phyloP scores from a whole-genome alignment of 2,329 filamentous ascomycete species.

The Zalaria obscura region DNA sequence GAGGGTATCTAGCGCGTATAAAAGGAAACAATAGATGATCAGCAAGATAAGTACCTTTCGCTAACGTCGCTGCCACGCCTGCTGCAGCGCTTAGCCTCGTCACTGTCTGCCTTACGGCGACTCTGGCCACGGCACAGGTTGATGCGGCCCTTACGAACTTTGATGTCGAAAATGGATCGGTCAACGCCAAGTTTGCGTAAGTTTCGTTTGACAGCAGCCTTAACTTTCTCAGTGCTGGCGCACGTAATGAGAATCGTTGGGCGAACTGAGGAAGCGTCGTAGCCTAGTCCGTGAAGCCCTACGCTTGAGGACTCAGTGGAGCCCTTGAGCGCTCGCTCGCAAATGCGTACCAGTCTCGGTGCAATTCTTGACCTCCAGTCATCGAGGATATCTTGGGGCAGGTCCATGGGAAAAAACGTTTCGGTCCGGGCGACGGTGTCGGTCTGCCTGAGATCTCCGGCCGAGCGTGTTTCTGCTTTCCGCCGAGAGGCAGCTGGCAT shows the following conservation, averaged over 20 bases:
- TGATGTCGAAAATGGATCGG: slow-evolving; percentile 47
- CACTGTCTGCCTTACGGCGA: slow-evolving; percentile 1
- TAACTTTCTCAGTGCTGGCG: slow-evolving; percentile 59
- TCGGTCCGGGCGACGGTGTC: background rate
- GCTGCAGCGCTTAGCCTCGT: slow-evolving; percentile 15
- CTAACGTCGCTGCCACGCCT: slow-evolving; percentile 1
- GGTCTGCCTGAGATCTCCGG: too few species aligned
- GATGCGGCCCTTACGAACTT: slow-evolving; percentile 51
- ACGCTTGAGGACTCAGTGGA: slow-evolving; percentile 67
- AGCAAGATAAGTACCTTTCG: slow-evolving; percentile 7
- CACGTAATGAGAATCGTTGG: slow-evolving; percentile 69
- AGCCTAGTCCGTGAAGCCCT: slow-evolving; percentile 60
- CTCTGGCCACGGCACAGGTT: slow-evolving; percentile 7
- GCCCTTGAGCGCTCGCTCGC: slow-evolving; percentile 57
- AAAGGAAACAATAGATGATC: slow-evolving; percentile 1
- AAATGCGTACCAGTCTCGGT: slow-evolving; percentile 57
- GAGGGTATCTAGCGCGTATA: background rate
- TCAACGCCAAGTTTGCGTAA: slow-evolving; percentile 55
- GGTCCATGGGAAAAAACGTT: slow-evolving; percentile 23
- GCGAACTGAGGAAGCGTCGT: slow-evolving; percentile 48
- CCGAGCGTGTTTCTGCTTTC: too few species aligned
- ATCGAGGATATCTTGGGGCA: slow-evolving; percentile 49
- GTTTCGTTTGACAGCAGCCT: slow-evolving; percentile 45
- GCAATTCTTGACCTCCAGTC: slow-evolving; percentile 60
- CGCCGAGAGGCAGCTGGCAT: too few species aligned